These are phyloP conservation scores for Dothidotthia symphoricarpi DNA, from an alignment of 2,329 filamentous ascomycete genomes.

Conservation along the genomic window DNA sequence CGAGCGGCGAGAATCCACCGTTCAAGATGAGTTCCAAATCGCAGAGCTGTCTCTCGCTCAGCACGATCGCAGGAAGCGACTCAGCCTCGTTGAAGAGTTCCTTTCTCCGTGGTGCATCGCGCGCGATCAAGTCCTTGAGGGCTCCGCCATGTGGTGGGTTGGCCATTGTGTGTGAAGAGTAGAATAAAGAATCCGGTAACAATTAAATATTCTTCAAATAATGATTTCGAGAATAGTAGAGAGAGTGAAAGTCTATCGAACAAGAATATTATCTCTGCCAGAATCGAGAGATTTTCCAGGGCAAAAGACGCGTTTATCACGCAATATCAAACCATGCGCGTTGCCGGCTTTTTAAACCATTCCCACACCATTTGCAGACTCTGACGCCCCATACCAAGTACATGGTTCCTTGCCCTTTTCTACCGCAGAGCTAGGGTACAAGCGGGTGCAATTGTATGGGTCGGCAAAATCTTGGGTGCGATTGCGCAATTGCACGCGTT, in stretches of 20 bases:
- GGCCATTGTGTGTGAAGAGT: slow-evolving; percentile 39
- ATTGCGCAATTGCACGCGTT: slow-evolving; percentile 43
- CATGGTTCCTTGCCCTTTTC: too few relatives aligned
- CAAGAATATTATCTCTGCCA: too few relatives aligned
- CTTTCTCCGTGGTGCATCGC: slow-evolving; percentile 79
- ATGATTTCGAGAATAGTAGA: slow-evolving; percentile 6
- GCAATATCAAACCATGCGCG: too few relatives aligned
- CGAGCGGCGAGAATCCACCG: slow-evolving; percentile 94
- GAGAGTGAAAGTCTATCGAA: background rate
- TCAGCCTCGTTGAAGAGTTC: slow-evolving; percentile 83
- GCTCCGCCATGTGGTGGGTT: slow-evolving; percentile 64
- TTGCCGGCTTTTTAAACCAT: too few relatives aligned
- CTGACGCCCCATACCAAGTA: too few relatives aligned
- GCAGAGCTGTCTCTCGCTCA: slow-evolving; percentile 93
- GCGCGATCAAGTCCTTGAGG: slow-evolving; percentile 95
- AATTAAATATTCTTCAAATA: too few relatives aligned
- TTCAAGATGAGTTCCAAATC: slow-evolving; percentile 97
- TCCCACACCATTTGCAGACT: too few relatives aligned
- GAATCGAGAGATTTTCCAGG: too few relatives aligned
- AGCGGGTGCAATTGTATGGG: slow-evolving; percentile 24
- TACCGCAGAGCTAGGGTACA: slow-evolving; percentile 19
- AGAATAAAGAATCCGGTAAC: too few relatives aligned
- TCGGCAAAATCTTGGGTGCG: slow-evolving; percentile 36
- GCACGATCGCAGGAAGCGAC: slow-evolving; percentile 75
- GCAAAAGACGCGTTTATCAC: too few relatives aligned